A percentile compares a stretch with the other conserved stretches of the same genome.
Evolutionary conservation across 371 early-diverging fungal genomes (phyloP).

Genomic region (Apophysomyces sp.): DNA sequence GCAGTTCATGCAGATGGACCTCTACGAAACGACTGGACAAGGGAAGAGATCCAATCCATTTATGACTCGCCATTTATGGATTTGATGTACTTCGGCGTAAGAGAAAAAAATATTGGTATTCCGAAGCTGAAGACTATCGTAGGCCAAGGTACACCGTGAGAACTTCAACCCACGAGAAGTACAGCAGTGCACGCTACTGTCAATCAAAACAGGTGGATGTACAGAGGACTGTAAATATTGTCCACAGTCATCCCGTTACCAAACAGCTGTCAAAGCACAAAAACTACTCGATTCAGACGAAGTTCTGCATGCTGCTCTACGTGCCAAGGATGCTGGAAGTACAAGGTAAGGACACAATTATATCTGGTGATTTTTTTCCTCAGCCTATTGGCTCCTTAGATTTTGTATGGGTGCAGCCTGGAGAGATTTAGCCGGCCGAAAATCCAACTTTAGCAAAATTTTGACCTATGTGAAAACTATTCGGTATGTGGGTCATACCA

Average conservation of each 20-base stretch:
- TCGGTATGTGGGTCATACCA: slow-evolving; percentile 52
- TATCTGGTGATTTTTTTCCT: slow-evolving; percentile 2
- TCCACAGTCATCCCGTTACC: slow-evolving; percentile 74
- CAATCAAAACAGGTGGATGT: slow-evolving; percentile 85
- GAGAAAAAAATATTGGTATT: slow-evolving; percentile 17
- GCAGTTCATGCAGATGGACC: slow-evolving; percentile 58
- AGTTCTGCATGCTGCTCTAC: slow-evolving; percentile 70
- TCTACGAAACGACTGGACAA: slow-evolving; percentile 73
- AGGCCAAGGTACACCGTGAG: slow-evolving; percentile 74
- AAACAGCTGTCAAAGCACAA: slow-evolving; percentile 67
- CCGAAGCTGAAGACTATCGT: neutral
- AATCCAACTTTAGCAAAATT: slow-evolving; percentile 78
- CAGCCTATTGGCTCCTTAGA: slow-evolving; percentile 15
- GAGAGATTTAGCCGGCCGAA: slow-evolving; percentile 77
- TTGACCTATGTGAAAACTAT: slow-evolving; percentile 73
- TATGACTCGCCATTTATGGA: slow-evolving; percentile 83
- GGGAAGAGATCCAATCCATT: slow-evolving; percentile 74
- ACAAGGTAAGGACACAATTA: slow-evolving; percentile 37
- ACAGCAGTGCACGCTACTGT: slow-evolving; percentile 79
- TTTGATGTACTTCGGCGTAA: slow-evolving; percentile 74
- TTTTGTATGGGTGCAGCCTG: slow-evolving; percentile 85
- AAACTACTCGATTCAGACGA: slow-evolving; percentile 72
- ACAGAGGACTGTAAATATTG: slow-evolving; percentile 86
- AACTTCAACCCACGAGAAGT: slow-evolving; percentile 69
- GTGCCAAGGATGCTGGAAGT: slow-evolving; percentile 76